phyloP scores from a whole-genome alignment of 192 early-diverging fungal genomes.

The Jimgerdemannia lactiflua region DNA sequence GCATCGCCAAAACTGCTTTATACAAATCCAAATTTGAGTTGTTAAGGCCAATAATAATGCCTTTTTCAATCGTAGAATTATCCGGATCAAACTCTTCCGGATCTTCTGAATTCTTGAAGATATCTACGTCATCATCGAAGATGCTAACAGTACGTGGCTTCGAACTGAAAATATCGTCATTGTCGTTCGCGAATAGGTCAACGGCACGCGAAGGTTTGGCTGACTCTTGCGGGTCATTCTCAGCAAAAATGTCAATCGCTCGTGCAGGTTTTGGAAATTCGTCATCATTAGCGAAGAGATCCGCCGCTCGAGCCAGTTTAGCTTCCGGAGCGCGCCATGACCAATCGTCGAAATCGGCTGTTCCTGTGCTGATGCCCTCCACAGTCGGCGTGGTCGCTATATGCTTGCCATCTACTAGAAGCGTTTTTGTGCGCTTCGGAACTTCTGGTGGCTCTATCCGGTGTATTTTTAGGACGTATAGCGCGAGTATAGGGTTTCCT shows the following conservation, averaged over 20 bases:
- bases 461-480: constrained; percentile 64
- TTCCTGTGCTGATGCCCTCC: neutral
- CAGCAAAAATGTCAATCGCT: constrained; percentile 19
- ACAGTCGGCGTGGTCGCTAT: neutral
- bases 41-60: constrained; percentile 7
- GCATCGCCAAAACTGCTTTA: constrained; percentile 59
- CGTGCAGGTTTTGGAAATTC: constrained; percentile 5
- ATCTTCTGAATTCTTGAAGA: neutral
- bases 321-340: neutral
- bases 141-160: neutral
- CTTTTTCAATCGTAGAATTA: neutral
- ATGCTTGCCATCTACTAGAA: neutral
- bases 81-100: neutral
- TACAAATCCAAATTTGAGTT: constrained; percentile 41
- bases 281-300: constrained; percentile 22
- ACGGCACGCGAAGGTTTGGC: constrained; percentile 9
- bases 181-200: constrained; percentile 12
- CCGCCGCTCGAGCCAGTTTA: constrained; percentile 9
- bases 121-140: neutral
- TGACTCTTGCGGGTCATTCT: constrained; percentile 1
- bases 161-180: constrained; percentile 5
- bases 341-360: neutral
- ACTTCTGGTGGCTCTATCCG: constrained; percentile 11
- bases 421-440: neutral
- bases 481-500: constrained; percentile 72